phyloP scores from a whole-genome alignment of 1,284 basidiomycete genomes.

The Inonotus hispidus region DNA sequence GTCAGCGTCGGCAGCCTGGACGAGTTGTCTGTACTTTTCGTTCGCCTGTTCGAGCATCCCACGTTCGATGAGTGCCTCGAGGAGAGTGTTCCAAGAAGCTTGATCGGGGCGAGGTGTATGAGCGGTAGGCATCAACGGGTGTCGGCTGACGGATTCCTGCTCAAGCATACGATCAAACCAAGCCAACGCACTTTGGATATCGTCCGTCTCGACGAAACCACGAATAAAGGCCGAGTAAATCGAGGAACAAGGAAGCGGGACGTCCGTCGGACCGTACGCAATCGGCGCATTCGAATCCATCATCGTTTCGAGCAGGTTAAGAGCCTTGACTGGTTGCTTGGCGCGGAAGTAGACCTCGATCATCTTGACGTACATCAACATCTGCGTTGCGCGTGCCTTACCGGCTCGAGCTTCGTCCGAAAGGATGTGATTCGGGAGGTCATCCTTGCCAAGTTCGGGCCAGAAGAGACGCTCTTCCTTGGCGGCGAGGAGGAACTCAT shows the following conservation, averaged over 20 bases:
- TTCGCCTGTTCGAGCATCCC: constrained; percentile 52
- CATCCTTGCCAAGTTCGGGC: constrained; percentile 20
- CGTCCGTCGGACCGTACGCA: constrained; percentile 34
- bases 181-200: constrained; percentile 55
- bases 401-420: constrained; percentile 18
- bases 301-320: constrained; percentile 72
- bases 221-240: constrained; percentile 64
- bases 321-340: constrained; percentile 57
- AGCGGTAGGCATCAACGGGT: constrained; percentile 36
- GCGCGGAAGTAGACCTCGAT: constrained; percentile 69
- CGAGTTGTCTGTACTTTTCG: constrained; percentile 39
- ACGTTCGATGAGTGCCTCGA: constrained; percentile 45
- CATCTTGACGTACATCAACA: constrained; percentile 69
- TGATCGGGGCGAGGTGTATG: constrained; percentile 46
- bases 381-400: constrained; percentile 29
- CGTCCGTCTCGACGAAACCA: constrained; percentile 60
- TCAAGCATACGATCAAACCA: constrained; percentile 68
- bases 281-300: constrained; percentile 43
- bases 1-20: constrained; percentile 31
- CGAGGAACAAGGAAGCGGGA: constrained; percentile 54
- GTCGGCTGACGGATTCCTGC: constrained; percentile 33
- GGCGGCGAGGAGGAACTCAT: constrained; percentile 48
- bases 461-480: constrained; percentile 33
- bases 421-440: constrained; percentile 19
- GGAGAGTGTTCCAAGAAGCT: constrained; percentile 46